Evolutionary conservation across 345 rosid genomes (phyloP), one percentile per base, ranked within the genome.

Genomic region (Citrus hindsii): DNA sequence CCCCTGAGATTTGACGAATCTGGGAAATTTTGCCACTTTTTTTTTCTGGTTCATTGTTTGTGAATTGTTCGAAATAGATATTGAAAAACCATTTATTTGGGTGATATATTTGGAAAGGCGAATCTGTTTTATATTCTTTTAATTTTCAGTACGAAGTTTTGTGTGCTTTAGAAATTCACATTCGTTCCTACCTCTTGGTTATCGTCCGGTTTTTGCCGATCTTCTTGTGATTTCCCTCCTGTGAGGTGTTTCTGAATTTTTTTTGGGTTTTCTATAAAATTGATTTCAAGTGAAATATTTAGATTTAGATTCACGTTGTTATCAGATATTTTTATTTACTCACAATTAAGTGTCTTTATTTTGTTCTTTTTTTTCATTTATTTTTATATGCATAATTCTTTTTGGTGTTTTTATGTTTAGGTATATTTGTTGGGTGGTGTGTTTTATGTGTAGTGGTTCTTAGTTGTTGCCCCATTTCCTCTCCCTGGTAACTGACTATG

Each of bases 401-500:
- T 4, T 4, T 53, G 58, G 22, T 53, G 58, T 18, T 16, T 53
- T 53, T 53, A 18, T 53, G 7, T 53, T 19, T 53, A 53, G 58
- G 7, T 32, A 24, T 38, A 71, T 79, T 60, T 78, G 76, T 76
- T 80, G 80, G 74, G 35, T 75, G 73, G 48, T 61, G 66, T 79
- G 75, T 76, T 35, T 73, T 65, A 10, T 66, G 55, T 65, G 73
- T 33, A 32, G 6, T 24, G 25, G 27, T 67, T 67, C 53, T 48
- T 46, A 30, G 35, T 21, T 69, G 58, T 42, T 46, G 7, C 73
- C 58, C 25, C 25, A 55, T 68, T 30, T 69, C 67, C 65, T 70
- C 84, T 75, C 85, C 24, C 76, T 80, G 60, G 78, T 8, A 69
- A 84, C 85, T 77, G 78, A 84, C 79, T 73, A 38, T 78, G 81